Conservation (phyloP, 192 early-diverging fungal species). For the Coemansia sp. region DNA sequence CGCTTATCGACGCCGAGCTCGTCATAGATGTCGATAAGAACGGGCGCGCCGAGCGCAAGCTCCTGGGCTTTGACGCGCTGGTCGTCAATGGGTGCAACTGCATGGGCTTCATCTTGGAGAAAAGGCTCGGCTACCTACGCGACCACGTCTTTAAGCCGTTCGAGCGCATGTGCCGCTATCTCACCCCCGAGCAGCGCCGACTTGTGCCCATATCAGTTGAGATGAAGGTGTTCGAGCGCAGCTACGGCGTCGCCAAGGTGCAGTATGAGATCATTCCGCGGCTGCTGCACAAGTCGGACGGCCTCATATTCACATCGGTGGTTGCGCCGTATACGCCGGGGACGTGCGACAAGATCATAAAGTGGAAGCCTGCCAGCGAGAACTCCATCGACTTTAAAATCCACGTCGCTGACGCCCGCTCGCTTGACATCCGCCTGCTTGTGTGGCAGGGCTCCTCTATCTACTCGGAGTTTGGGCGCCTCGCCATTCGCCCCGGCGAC, state of each 20-base stretch:
- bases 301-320: conserved; percentile 72
- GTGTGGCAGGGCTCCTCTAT: conserved; percentile 51
- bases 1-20: conserved; percentile 90
- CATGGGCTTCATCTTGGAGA: conserved; percentile 58
- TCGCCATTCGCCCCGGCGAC: conserved; percentile 59
- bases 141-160: conserved; percentile 65
- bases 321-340: conserved; percentile 62
- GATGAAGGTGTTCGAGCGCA: conserved; percentile 66
- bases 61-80: conserved; percentile 76
- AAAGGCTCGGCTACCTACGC: conserved; percentile 68
- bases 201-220: conserved; percentile 35
- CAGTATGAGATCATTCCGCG: conserved; percentile 59
- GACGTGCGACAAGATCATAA: conserved; percentile 66
- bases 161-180: not conserved
- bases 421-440: conserved; percentile 52
- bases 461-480: conserved; percentile 51
- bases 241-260: conserved; percentile 62
- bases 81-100: conserved; percentile 57
- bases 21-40: conserved; percentile 70
- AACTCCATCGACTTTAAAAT: conserved; percentile 78
- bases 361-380: conserved; percentile 83
- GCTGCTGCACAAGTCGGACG: conserved; percentile 69
- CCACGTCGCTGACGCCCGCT: conserved; percentile 28
- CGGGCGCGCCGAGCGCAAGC: conserved; percentile 48
- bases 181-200: not conserved